Evolutionary conservation across 352 stramenopile genomes (phyloP).

Genomic region (Globisporangium echinulatum): DNA sequence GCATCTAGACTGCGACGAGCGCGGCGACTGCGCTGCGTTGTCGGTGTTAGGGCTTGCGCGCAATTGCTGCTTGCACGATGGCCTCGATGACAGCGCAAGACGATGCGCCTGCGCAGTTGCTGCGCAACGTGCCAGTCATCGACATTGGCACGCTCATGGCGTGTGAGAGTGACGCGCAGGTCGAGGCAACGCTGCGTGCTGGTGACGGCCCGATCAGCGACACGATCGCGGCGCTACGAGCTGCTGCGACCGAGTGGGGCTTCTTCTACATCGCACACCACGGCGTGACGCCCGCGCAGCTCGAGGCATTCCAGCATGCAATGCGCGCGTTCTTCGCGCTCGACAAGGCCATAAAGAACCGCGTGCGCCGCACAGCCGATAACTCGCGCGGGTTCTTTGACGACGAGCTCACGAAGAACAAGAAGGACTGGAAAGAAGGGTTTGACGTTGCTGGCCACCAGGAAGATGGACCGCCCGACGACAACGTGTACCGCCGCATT

Average conservation of each 20-base stretch:
- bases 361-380: slow-evolving; percentile 52
- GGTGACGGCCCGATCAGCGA: slow-evolving; percentile 11
- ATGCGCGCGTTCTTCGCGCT: slow-evolving; percentile 85
- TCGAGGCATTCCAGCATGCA: slow-evolving; percentile 53
- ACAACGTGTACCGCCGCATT: slow-evolving; percentile 47
- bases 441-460: slow-evolving; percentile 60
- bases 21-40: too few relatives aligned
- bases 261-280: slow-evolving; percentile 93
- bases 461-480: slow-evolving; percentile 34
- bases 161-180: slow-evolving; percentile 23
- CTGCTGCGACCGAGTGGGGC: slow-evolving; percentile 74
- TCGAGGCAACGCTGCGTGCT: slow-evolving; percentile 20
- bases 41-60: too few relatives aligned
- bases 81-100: neutral
- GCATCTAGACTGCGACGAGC: too few relatives aligned
- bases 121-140: slow-evolving; percentile 30
- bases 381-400: slow-evolving; percentile 93
- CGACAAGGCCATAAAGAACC: slow-evolving; percentile 42
- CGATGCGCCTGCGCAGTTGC: neutral
- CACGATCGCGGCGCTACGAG: slow-evolving; percentile 36
- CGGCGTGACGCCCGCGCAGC: slow-evolving; percentile 45
- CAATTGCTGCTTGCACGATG: too few relatives aligned
- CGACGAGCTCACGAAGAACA: slow-evolving; percentile 93
- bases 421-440: slow-evolving; percentile 89
- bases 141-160: slow-evolving; percentile 46